Conservation (phyloP, 345 rosid genomes). For the Alliaria petiolata region DNA sequence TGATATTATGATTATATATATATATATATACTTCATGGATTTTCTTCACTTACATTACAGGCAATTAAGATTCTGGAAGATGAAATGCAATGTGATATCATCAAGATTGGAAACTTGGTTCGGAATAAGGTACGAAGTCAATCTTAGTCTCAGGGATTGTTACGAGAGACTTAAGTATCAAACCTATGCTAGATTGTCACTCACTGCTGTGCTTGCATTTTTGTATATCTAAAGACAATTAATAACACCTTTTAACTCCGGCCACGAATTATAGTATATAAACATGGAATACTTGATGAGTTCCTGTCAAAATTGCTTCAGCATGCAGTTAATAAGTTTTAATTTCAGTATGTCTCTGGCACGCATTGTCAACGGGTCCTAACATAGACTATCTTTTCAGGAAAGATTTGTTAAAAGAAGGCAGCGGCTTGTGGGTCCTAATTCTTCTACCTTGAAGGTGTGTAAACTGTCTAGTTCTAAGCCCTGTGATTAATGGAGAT, state of each 20-base stretch:
- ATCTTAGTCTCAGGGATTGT: background rate
- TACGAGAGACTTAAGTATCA: no score
- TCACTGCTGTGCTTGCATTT: background rate
- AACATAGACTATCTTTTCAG: slow-evolving; percentile 39
- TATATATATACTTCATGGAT: background rate
- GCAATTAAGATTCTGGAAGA: slow-evolving; percentile 82
- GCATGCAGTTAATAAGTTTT: background rate
- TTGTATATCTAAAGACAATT: background rate
- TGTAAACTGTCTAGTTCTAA: no score
- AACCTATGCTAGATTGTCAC: background rate
- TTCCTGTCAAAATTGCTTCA: background rate
- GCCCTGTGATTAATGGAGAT: background rate
- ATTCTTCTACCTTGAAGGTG: slow-evolving; percentile 89
- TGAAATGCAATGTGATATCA: slow-evolving; percentile 84
- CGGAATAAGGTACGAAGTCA: slow-evolving; percentile 56
- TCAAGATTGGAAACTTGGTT: slow-evolving; percentile 80
- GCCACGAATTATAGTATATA: background rate
- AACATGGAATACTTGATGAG: background rate
- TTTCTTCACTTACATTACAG: slow-evolving; percentile 26
- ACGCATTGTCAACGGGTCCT: background rate
- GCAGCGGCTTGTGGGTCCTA: slow-evolving; percentile 87
- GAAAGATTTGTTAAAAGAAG: slow-evolving; percentile 89
- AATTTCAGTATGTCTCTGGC: background rate
- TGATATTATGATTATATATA: no score
- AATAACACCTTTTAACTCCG: background rate